Conservation (phyloP, 495 filamentous ascomycete genomes). For the Daldinia bambusicola region DNA sequence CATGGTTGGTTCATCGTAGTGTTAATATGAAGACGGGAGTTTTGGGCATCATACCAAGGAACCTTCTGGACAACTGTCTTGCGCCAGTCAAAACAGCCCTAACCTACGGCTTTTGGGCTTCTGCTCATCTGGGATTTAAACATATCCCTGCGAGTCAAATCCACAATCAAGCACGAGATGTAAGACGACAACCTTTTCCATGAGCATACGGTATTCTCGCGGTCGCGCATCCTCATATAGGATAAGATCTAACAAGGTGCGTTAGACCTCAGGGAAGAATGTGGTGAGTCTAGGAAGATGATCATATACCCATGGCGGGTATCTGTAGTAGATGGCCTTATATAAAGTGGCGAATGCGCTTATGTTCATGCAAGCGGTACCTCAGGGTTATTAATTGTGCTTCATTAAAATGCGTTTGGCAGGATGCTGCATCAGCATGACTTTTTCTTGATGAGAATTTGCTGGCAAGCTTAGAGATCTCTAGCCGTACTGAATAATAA, state of each 20-base stretch:
- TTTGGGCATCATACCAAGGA: conserved; percentile 7
- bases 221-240: background rate
- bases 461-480: background rate
- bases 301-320: background rate
- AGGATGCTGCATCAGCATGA: too few species aligned
- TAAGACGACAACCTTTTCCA: background rate
- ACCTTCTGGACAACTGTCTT: conserved; percentile 19
- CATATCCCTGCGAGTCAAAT: background rate
- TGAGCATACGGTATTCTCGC: background rate
- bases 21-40: background rate
- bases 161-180: conserved; percentile 8
- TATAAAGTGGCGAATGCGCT: too few species aligned
- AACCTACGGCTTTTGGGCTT: conserved; percentile 22
- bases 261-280: background rate
- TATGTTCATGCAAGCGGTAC: too few species aligned
- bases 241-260: background rate
- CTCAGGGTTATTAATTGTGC: too few species aligned
- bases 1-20: conserved; percentile 1
- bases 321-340: background rate
- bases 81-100: conserved; percentile 1
- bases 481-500: background rate
- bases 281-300: background rate
- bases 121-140: conserved; percentile 1
- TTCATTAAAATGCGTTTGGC: too few species aligned
- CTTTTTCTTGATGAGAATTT: background rate